Conservation (phyloP, 1,284 basidiomycete genomes). For the Austropuccinia psidii region DNA sequence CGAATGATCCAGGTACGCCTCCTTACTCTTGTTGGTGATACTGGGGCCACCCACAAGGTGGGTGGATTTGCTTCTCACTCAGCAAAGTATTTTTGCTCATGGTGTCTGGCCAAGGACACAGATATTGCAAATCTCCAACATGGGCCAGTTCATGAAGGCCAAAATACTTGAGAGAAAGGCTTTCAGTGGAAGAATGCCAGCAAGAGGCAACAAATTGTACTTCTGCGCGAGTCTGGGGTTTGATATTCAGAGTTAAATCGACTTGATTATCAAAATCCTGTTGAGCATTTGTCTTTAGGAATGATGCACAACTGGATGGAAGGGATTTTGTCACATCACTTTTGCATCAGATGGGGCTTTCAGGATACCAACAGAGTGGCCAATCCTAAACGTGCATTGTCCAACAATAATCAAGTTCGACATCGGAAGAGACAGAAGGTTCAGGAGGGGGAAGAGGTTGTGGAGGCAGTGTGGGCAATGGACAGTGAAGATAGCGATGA, state of each 20-base stretch:
- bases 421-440: too few relatives aligned
- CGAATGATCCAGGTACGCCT: not conserved
- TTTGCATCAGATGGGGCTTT: slow-evolving; percentile 7
- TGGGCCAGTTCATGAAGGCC: too few relatives aligned
- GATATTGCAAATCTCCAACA: too few relatives aligned
- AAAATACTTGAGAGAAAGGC: not conserved
- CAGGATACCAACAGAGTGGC: too few relatives aligned
- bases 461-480: too few relatives aligned
- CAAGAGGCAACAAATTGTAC: not conserved
- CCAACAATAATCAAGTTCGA: too few relatives aligned
- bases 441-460: too few relatives aligned
- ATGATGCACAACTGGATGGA: slow-evolving; percentile 28
- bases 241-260: slow-evolving; percentile 16
- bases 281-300: not conserved
- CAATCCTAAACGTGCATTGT: too few relatives aligned
- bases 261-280: slow-evolving; percentile 8
- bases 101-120: too few relatives aligned
- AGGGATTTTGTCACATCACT: slow-evolving; percentile 4
- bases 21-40: slow-evolving; percentile 2
- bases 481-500: too few relatives aligned
- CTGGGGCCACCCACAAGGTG: not conserved
- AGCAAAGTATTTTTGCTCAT: not conserved
- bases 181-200: not conserved
- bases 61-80: slow-evolving; percentile 8
- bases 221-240: not conserved